A percentile compares a stretch with the other conserved stretches of the same genome.
Conservation (phyloP, 306 rosid species). For the Castanea sativa region DNA sequence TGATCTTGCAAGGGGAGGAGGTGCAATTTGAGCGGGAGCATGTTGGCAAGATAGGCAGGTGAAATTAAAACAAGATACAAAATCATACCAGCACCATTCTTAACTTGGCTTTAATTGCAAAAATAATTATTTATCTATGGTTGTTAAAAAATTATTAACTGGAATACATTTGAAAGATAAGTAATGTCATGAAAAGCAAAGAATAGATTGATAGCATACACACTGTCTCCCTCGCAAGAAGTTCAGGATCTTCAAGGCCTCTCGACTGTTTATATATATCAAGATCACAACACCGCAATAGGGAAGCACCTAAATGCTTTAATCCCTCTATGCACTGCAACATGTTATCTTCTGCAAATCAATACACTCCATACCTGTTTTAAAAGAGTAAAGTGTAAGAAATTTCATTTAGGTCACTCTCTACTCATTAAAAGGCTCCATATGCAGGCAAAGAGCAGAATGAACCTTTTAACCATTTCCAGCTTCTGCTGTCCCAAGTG, state of each 20-base stretch:
- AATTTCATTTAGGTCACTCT: conserved; percentile 13
- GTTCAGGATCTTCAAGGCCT: conserved; percentile 89
- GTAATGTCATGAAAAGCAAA: not conserved
- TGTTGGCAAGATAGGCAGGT: not conserved
- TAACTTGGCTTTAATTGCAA: conserved; percentile 1
- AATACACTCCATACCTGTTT: conserved; percentile 73
- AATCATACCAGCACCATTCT: conserved; percentile 10
- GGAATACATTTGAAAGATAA: not conserved
- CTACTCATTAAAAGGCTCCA: conserved; percentile 3
- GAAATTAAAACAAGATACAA: not conserved
- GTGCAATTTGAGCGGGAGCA: no score
- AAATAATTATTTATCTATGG: not conserved
- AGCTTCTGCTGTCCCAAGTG: conserved; percentile 33
- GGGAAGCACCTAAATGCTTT: conserved; percentile 57
- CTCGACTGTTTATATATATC: conserved; percentile 69
- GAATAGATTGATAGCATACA: conserved; percentile 51
- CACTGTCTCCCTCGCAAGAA: conserved; percentile 90
- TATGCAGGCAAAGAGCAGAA: conserved; percentile 6
- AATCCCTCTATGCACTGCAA: conserved; percentile 77
- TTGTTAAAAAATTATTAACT: not conserved
- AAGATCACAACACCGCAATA: conserved; percentile 70
- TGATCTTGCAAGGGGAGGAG: no score
- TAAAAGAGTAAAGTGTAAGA: conserved; percentile 27
- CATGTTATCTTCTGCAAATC: conserved; percentile 70
- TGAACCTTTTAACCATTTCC: conserved; percentile 83